Base-by-base conservation (phyloP, 2,329 filamentous ascomycete genomes). In the Chlorencoelia australis region DNA sequence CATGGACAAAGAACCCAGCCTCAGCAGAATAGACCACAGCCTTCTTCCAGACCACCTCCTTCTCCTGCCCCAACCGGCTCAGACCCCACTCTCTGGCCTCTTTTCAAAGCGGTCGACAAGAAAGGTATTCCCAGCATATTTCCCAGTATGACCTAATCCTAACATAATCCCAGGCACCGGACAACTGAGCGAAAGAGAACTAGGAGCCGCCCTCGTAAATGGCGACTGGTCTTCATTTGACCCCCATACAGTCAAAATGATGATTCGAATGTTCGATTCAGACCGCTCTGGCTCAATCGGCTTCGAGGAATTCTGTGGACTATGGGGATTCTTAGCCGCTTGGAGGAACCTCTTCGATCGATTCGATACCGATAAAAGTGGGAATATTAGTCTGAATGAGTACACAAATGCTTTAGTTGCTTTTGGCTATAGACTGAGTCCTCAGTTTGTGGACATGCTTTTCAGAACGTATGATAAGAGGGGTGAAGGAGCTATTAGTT, bases 221-320 rank as follows among this genome's bases (percentile, higher is more conserved):
- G 89, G 88, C 37, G 91, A 98, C 68, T 95, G 85, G 75, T 85
- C 85, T 2, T 75, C 86, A 4, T 98, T 98, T 59, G 88, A 98
- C 61, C 72, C 79, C 4, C 83, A 94, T 52, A 98, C 91, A 1
- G 88, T 96, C 47, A 82, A 82, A 55, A 94, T 96, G 85, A 95
- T 98, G 88, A 95, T 98, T 49, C 82, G 88, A 56, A 96, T 98
- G 91, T 98, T 98, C 63, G 89, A 96, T 64, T 84, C 82, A 40
- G 84, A 95, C 62, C 81, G 84, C 50, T 82, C 75, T 44, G 87
- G 88, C 34, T 83, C 82, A 10, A 93, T 98, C 58, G 87, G 82
- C 43, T 96, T 94, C 59, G 80, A 91, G 47, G 91, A 96, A 62
- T 98, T 98, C 61, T 93, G 88, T 57, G 89, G 86, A 13, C 69